Percentiles rank a stretch among this genome's conserved stretches.
Evolutionary conservation across 1,284 basidiomycete species (phyloP).

Genomic region (Sparassis latifolia): DNA sequence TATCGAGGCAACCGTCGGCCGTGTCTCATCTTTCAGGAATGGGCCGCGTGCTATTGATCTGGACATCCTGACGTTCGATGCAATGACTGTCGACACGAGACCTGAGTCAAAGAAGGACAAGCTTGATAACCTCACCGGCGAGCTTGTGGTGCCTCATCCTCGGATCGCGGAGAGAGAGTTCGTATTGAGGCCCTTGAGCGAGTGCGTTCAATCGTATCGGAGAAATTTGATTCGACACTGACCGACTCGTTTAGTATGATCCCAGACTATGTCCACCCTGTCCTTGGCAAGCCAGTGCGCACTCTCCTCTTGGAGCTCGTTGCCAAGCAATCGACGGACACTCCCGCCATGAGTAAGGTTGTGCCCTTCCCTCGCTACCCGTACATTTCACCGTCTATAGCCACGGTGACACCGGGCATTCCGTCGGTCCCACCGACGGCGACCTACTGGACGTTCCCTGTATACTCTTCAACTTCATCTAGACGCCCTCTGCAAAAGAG

Average conservation of each 20-base stretch:
- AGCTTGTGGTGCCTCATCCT: constrained; percentile 83
- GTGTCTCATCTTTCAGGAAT: constrained; percentile 78
- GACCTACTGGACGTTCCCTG: constrained; percentile 47
- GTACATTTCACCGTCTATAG: neutral
- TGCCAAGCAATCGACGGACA: constrained; percentile 21
- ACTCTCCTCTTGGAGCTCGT: constrained; percentile 39
- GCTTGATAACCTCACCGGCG: constrained; percentile 50
- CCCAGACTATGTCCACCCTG: constrained; percentile 62
- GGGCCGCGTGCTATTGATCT: constrained; percentile 91
- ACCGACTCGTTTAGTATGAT: constrained; percentile 51
- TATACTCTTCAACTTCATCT: constrained; percentile 16
- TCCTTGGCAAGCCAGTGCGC: constrained; percentile 38
- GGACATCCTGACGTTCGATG: constrained; percentile 82
- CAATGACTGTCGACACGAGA: constrained; percentile 55
- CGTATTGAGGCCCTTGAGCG: constrained; percentile 81
- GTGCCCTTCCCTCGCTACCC: constrained; percentile 51
- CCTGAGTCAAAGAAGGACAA: constrained; percentile 29
- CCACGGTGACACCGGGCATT: constrained; percentile 1
- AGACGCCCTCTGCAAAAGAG: constrained; percentile 37
- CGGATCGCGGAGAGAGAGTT: constrained; percentile 84
- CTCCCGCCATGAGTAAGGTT: constrained; percentile 56
- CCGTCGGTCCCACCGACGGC: constrained; percentile 40
- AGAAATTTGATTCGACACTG: neutral
- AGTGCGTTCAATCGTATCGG: constrained; percentile 46
- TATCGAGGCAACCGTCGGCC: constrained; percentile 74